A percentile compares a stretch with the other conserved stretches of the same genome.
Evolutionary conservation across 148 eudicot species (phyloP).

Genomic region (Camellia lanceoleosa): DNA sequence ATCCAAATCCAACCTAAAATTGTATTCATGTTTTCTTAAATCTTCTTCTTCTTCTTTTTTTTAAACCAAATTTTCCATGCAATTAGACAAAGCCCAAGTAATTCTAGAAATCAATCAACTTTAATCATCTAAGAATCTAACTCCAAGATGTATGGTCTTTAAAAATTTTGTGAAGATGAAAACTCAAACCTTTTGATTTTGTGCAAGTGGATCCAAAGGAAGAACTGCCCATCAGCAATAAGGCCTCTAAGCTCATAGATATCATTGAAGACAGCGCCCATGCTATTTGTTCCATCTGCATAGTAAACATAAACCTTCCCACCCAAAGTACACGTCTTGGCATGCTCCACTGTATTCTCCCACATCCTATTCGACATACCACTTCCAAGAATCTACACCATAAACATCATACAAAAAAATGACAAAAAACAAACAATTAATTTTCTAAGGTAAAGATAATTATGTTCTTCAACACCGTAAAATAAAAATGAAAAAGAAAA

Average conservation of each 20-base stretch:
- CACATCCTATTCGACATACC: slow-evolving; percentile 42
- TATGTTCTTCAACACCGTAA: not conserved
- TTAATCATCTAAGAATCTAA: not conserved
- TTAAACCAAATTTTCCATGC: no score
- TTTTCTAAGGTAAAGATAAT: not conserved
- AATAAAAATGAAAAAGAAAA: not conserved
- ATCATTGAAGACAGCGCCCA: slow-evolving; percentile 31
- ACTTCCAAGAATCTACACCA: slow-evolving; percentile 34
- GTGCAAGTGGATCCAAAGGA: slow-evolving; percentile 29
- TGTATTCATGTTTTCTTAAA: not conserved
- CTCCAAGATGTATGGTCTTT: not conserved
- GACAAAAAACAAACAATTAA: not conserved
- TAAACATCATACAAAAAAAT: not conserved
- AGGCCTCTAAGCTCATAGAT: slow-evolving; percentile 39
- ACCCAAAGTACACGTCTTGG: slow-evolving; percentile 38
- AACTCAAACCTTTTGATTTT: slow-evolving; percentile 32
- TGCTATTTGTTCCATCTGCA: slow-evolving; percentile 27
- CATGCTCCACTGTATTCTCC: slow-evolving; percentile 40
- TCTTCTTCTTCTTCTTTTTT: not conserved
- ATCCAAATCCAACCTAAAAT: not conserved
- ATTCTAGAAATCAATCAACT: not conserved
- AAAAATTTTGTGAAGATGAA: not conserved
- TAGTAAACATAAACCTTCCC: slow-evolving; percentile 34
- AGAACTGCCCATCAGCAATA: slow-evolving; percentile 31
- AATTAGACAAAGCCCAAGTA: not conserved